Percentiles rank a stretch among this genome's conserved stretches.
Evolutionary conservation across 768 basidiomycete species (phyloP).

Genomic region (Lactarius indigo): DNA sequence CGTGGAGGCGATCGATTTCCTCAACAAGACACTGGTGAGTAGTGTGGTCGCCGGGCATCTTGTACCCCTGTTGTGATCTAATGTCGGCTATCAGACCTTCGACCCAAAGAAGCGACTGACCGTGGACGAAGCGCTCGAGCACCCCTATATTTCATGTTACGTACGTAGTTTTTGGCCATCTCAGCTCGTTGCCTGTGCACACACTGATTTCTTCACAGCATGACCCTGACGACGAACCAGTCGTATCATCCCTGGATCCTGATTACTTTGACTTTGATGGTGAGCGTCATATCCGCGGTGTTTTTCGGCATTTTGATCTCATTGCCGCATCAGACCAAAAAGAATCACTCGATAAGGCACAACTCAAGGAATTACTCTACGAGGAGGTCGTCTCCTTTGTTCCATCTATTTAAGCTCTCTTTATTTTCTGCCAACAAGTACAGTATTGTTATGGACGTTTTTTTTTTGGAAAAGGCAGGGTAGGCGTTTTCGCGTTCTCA

Average conservation of each 20-base stretch:
- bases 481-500: neutral
- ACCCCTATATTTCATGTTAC: conserved; percentile 79
- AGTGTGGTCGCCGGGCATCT: conserved; percentile 18
- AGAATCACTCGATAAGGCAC: conserved; percentile 70
- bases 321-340: conserved; percentile 48
- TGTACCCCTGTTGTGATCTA: neutral
- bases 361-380: conserved; percentile 80
- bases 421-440: conserved; percentile 13
- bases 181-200: neutral
- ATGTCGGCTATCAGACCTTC: conserved; percentile 55
- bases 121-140: conserved; percentile 76
- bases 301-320: neutral
- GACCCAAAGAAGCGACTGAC: conserved; percentile 83
- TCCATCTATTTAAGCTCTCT: conserved; percentile 49
- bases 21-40: conserved; percentile 62
- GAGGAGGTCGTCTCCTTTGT: conserved; percentile 79
- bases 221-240: conserved; percentile 88
- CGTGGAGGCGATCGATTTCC: conserved; percentile 66
- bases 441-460: neutral
- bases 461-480: neutral
- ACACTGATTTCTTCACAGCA: conserved; percentile 44
- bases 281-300: conserved; percentile 36
- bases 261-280: conserved; percentile 90
- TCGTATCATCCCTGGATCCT: conserved; percentile 72
- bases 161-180: conserved; percentile 37